Base-by-base conservation (phyloP, 345 rosid species). In the Corchorus capsularis region DNA sequence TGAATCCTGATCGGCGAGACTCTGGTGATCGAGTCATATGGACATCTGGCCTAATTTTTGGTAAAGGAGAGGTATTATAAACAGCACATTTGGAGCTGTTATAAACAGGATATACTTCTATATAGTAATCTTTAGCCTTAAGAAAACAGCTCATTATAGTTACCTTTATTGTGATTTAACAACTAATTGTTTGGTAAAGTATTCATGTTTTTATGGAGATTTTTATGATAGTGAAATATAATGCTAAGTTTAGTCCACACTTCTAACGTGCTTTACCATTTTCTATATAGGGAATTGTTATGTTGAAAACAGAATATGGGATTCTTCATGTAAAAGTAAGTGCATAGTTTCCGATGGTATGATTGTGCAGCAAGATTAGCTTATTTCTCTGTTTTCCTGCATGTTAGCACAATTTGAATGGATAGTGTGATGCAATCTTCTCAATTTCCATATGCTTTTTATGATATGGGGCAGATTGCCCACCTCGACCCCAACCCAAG, bases 1-100 rank as follows among this genome's bases (percentile, higher is more conserved):
- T 94, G 85, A 60, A 75, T 37, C 99, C 99, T 78, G 97, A 89
- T 83, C 70, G 75, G 66, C 90, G 83, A 78, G 97, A 86, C 72
- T 87, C 83, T 2, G 96, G 87, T 9, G 78, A 78, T 72, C 84
- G 71, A 34, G 94, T 86, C 46, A 84, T 85, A 81, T 96, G 98
- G 99, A 92, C 98, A 76, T 94, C 99, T 63, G 99, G 99, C 49
- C 86, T 96, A 74, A 79, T 96, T 72, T 94, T 91, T 57, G 99
- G 95, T 69, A 92, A 85, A 87, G 97, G 97, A 82, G 87, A 92
- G 98, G 99, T 92, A 84, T 64, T n/a, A n/a, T n/a, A n/a, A n/a
- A n/a, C n/a, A n/a, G n/a, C n/a, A n/a, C n/a, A n/a, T n/a, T n/a
- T n/a, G n/a, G 7, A 5, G 35, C 35, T 45, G 45, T 11, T 66